phyloP scores from a whole-genome alignment of 768 basidiomycete species.

The Lentinula sp. region DNA sequence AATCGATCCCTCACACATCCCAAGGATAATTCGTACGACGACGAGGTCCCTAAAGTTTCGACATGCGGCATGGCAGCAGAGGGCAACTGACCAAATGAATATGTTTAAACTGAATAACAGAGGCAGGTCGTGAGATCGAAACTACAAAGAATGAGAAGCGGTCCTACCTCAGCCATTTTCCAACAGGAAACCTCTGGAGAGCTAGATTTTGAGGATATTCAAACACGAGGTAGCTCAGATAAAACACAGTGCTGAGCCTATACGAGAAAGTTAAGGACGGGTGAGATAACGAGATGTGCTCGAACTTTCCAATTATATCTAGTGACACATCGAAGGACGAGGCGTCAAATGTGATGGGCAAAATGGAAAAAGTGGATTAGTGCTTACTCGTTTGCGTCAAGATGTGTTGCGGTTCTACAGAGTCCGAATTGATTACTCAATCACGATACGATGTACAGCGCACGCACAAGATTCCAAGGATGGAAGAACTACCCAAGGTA shows the following conservation, averaged over 20 bases:
- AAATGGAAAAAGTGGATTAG: background rate
- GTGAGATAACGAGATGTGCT: background rate
- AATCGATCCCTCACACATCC: constrained; percentile 68
- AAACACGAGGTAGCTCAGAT: constrained; percentile 63
- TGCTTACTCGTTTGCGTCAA: constrained; percentile 59
- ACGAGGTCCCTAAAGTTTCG: constrained; percentile 62
- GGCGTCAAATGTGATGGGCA: background rate
- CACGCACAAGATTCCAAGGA: constrained; percentile 62
- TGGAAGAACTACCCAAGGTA: constrained; percentile 60
- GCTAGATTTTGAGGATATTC: constrained; percentile 73
- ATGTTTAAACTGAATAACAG: constrained; percentile 49
- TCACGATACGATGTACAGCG: background rate
- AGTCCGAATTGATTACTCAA: background rate
- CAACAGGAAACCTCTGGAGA: constrained; percentile 68
- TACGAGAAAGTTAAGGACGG: background rate
- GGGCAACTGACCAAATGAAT: constrained; percentile 58
- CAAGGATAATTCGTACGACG: constrained; percentile 56
- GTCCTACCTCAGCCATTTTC: constrained; percentile 71
- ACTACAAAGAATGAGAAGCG: constrained; percentile 4
- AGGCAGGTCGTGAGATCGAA: background rate
- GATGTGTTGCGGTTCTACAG: constrained; percentile 49
- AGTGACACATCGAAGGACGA: background rate
- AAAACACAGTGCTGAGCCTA: constrained; percentile 75
- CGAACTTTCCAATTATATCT: constrained; percentile 60
- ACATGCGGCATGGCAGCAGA: constrained; percentile 64